Evolutionary conservation across 2,329 filamentous ascomycete species (phyloP).

Genomic region (Basipetospora chlamydospora): DNA sequence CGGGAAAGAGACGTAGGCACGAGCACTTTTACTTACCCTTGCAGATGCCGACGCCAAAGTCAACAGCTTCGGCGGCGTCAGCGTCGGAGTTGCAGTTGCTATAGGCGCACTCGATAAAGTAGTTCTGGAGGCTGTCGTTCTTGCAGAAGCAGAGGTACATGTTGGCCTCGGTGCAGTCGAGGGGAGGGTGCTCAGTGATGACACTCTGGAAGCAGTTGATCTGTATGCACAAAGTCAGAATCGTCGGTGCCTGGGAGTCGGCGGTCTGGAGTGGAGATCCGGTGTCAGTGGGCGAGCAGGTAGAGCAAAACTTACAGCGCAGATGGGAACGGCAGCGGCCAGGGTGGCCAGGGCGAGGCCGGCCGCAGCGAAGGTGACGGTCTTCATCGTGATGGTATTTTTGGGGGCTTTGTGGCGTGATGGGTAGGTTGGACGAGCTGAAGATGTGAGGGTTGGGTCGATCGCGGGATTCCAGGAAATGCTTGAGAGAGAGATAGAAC

Average conservation of each 20-base stretch:
- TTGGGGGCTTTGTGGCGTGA: too few species aligned
- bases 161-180: constrained; percentile 15
- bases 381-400: constrained; percentile 7
- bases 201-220: constrained; percentile 14
- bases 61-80: constrained; percentile 8
- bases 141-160: constrained; percentile 19
- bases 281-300: background rate
- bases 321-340: constrained; percentile 8
- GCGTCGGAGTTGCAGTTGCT: constrained; percentile 7
- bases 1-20: too few species aligned
- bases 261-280: too few species aligned
- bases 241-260: too few species aligned
- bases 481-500: too few species aligned
- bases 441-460: constrained; percentile 1
- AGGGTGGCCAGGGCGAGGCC: constrained; percentile 7
- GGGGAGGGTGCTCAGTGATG: constrained; percentile 14
- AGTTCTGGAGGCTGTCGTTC: constrained; percentile 11
- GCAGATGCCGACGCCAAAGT: constrained; percentile 19
- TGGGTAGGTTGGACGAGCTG: background rate
- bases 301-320: constrained; percentile 6
- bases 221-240: constrained; percentile 1
- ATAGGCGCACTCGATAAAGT: constrained; percentile 13
- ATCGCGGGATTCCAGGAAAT: too few species aligned
- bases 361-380: constrained; percentile 4
- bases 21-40: constrained; percentile 2